Evolutionary conservation across 345 rosid genomes (phyloP), one percentile per base, ranked within the genome.

Genomic region (Euphorbia lathyris): DNA sequence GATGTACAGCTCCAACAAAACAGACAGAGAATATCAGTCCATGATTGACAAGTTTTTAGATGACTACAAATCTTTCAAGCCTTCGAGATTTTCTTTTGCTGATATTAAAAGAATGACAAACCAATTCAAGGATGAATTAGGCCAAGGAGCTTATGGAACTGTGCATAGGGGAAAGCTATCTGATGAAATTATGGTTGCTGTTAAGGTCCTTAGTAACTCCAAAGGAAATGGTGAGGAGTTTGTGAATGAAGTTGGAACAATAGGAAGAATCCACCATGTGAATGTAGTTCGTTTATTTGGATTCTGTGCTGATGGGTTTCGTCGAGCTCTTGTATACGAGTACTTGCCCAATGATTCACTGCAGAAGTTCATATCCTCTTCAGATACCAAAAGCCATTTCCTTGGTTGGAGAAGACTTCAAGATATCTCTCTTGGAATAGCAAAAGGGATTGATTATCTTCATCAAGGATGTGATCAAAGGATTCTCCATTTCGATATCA

Each of bases 231-330:
- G 59, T 0, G 59, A 55, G 5, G 59, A 55, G 30, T 55, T 55
- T 5, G 59, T 55, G 0, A 25, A 22, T 55, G 43, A 40, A 40
- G 43, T 40, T 40, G 43, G 43, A 4, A 40, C 11, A 1, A 40
- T 40, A 4, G 43, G 43, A 0, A 40, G 10, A 40, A 40, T 40
- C 43, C 43, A 40, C 11, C 43, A 40, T 40, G 43, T 40, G 30
- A 40, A 40, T 40, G 43, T 40, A 9, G 43, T 40, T 40, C 43
- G 43, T 9, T 9, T 40, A 4, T 5, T 40, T 40, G 43, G 43
- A 1, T 67, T 67, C 13, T 67, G 63, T 67, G 63, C 71, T 38
- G 71, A 67, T 38, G 63, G 71, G 56, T 67, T 67, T 3, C 55
- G 71, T 38, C 71, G 71, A 67, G 71, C 71, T 55, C 36, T 55